Percentiles rank a stretch among this genome's conserved stretches.
Conservation (phyloP, 495 filamentous ascomycete genomes). For the Lasiosphaeria miniovina region DNA sequence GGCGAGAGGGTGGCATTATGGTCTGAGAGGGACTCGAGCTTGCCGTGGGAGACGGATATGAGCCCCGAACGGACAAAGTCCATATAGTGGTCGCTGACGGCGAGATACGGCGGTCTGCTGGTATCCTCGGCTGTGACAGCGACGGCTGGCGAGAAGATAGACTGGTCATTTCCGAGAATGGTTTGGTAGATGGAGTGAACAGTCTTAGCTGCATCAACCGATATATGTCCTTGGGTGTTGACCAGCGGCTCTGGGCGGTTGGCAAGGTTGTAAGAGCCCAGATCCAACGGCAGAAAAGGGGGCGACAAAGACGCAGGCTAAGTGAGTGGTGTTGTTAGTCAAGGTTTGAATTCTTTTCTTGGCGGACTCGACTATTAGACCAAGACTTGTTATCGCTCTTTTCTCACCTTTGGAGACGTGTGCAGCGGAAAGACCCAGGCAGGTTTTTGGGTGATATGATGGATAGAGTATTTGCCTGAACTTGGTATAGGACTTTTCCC, state of each 20-base stretch:
- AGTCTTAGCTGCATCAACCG: slow-evolving; percentile 48
- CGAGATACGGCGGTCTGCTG: slow-evolving; percentile 57
- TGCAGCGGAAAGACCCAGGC: slow-evolving; percentile 72
- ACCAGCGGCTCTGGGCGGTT: slow-evolving; percentile 56
- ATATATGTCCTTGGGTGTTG: slow-evolving; percentile 57
- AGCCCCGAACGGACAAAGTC: slow-evolving; percentile 66
- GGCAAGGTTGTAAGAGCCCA: slow-evolving; percentile 67
- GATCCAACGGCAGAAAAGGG: slow-evolving; percentile 72
- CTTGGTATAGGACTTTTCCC: slow-evolving; percentile 29
- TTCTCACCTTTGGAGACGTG: slow-evolving; percentile 46
- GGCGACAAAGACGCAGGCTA: slow-evolving; percentile 45
- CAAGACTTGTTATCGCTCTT: background rate
- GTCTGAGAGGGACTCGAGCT: slow-evolving; percentile 29
- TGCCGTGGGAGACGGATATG: slow-evolving; percentile 53
- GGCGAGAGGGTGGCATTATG: slow-evolving; percentile 36
- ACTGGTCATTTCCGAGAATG: slow-evolving; percentile 63
- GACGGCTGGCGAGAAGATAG: slow-evolving; percentile 45
- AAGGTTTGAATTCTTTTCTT: slow-evolving; percentile 2
- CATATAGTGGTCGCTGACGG: slow-evolving; percentile 66
- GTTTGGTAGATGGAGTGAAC: slow-evolving; percentile 53
- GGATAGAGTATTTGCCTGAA: slow-evolving; percentile 46
- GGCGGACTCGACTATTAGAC: slow-evolving; percentile 2
- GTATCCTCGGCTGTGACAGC: slow-evolving; percentile 32
- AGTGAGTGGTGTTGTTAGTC: background rate
- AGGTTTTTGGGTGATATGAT: slow-evolving; percentile 67